Conservation (phyloP, 345 rosid genomes). For the Eucalyptus tenuipes region DNA sequence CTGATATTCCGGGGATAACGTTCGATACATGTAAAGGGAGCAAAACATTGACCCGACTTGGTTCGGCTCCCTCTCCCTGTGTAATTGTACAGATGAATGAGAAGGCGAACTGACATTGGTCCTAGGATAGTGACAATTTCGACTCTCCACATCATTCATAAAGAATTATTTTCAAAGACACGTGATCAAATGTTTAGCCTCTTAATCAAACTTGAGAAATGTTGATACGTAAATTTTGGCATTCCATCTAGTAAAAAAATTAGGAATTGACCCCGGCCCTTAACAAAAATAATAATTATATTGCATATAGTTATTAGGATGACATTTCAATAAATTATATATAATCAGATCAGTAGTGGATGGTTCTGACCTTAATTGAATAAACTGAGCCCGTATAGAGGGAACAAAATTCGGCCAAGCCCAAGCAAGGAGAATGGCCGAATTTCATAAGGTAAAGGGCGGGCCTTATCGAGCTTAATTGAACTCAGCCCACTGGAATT, state of each 20-base stretch:
- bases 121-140: neutral
- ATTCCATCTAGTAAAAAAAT: too few relatives aligned
- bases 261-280: neutral
- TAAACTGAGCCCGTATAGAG: neutral
- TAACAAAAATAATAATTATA: too few relatives aligned
- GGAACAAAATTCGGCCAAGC: neutral
- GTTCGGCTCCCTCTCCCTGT: neutral
- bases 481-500: neutral
- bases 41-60: neutral
- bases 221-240: neutral
- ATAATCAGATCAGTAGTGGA: rapidly evolving
- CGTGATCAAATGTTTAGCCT: neutral
- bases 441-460: neutral
- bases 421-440: neutral
- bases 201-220: neutral
- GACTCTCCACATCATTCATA: neutral
- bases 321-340: too few relatives aligned
- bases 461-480: neutral
- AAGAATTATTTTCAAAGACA: neutral
- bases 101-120: neutral
- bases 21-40: neutral
- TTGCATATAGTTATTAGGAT: too few relatives aligned
- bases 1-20: neutral
- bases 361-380: neutral
- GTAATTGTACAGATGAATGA: neutral